Conservation (phyloP, 768 basidiomycete species). For the Xanthoconium stramineum region DNA sequence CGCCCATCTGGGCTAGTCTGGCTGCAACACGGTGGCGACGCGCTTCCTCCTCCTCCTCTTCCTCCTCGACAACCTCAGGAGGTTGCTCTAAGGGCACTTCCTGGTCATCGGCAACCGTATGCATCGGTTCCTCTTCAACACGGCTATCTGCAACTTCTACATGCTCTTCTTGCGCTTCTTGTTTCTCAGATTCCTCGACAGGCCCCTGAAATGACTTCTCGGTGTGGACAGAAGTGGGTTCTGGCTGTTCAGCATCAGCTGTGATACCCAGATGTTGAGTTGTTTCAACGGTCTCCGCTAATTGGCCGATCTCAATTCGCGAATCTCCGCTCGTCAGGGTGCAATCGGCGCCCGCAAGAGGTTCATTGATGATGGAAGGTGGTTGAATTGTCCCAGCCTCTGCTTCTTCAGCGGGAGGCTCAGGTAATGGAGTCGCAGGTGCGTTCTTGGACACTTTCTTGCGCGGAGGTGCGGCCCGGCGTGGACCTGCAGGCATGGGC, state of each 20-base stretch:
- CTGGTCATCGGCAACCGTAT: slow-evolving; percentile 3
- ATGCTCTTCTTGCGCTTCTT: slow-evolving; percentile 14
- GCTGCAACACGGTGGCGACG: slow-evolving; percentile 59
- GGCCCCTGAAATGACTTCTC: slow-evolving; percentile 8
- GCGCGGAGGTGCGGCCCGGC: slow-evolving; percentile 72
- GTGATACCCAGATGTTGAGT: neutral
- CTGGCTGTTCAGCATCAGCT: neutral
- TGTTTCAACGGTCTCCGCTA: neutral
- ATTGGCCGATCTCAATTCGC: slow-evolving; percentile 14
- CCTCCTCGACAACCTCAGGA: slow-evolving; percentile 3
- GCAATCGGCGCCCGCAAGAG: slow-evolving; percentile 2
- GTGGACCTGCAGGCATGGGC: slow-evolving; percentile 72
- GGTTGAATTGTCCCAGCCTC: neutral
- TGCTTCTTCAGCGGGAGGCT: slow-evolving; percentile 24
- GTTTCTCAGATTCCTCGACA: slow-evolving; percentile 7
- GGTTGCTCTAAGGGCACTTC: slow-evolving; percentile 1
- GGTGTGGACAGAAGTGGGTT: neutral
- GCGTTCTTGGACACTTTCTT: slow-evolving; percentile 57
- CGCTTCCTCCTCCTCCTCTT: slow-evolving; percentile 50
- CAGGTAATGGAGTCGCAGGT: slow-evolving; percentile 30
- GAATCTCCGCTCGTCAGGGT: slow-evolving; percentile 1
- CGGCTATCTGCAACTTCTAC: slow-evolving; percentile 1
- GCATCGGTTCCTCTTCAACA: slow-evolving; percentile 1
- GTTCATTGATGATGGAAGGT: slow-evolving; percentile 5
- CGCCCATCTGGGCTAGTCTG: slow-evolving; percentile 58